These are phyloP conservation scores for Lasiodiplodia theobromae DNA, from an alignment of 2,329 filamentous ascomycete genomes.

Conservation along the genomic window DNA sequence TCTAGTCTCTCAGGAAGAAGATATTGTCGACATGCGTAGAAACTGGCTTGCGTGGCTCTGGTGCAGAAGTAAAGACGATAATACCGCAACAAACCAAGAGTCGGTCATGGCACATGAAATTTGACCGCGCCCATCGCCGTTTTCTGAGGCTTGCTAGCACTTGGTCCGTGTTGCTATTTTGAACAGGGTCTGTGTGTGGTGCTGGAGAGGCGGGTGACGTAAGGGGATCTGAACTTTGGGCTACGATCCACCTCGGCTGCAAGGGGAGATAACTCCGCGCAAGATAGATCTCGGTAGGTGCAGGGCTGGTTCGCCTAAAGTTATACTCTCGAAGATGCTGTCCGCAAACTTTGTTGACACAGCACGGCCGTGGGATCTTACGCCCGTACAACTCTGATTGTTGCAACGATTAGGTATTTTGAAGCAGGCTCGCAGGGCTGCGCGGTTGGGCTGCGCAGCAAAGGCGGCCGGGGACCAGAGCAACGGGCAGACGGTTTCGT, in stretches of 20 bases:
- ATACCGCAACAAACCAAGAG: background rate
- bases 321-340: background rate
- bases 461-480: background rate
- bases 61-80: background rate
- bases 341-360: background rate
- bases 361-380: background rate
- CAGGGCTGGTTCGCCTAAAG: background rate
- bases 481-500: background rate
- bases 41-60: conserved; percentile 7
- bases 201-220: conserved; percentile 15
- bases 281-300: background rate
- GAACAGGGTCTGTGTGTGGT: conserved; percentile 7
- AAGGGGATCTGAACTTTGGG: conserved; percentile 3
- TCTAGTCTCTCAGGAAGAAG: conserved; percentile 9
- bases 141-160: conserved; percentile 2
- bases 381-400: background rate
- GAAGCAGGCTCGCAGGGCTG: background rate
- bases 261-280: conserved; percentile 17
- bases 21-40: background rate
- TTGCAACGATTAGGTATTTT: background rate
- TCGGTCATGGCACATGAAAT: background rate
- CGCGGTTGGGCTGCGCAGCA: background rate
- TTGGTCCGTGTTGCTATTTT: background rate
- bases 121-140: conserved; percentile 3
- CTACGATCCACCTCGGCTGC: conserved; percentile 13